These are phyloP conservation scores for Larix sibirica DNA, from an alignment of 83 land plant genomes.

Conservation along the genomic window DNA sequence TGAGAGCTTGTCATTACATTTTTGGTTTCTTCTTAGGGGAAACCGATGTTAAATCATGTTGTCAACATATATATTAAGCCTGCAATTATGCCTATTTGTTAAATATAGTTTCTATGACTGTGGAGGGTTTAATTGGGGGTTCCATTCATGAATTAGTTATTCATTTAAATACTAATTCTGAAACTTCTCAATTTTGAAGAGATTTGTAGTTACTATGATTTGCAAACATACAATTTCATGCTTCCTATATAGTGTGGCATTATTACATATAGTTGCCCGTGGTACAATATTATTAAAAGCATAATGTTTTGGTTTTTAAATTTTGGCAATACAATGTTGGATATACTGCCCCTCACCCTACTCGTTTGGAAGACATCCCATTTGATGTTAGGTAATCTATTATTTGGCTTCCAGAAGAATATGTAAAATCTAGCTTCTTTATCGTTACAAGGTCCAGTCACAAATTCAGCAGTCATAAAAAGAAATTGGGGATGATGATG, in stretches of 20 bases:
- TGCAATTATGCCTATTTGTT: not conserved
- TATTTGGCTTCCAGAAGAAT: constrained; percentile 2
- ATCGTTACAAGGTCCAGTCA: not conserved
- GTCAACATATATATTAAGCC: not conserved
- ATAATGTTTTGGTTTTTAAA: no score
- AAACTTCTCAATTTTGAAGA: no score
- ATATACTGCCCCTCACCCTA: constrained; percentile 69
- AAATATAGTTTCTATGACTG: not conserved
- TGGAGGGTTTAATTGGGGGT: not conserved
- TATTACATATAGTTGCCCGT: not conserved
- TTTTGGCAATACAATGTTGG: constrained; percentile 72
- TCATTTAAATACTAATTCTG: not conserved
- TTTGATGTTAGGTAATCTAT: constrained; percentile 60
- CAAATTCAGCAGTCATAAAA: not conserved
- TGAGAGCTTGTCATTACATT: no score
- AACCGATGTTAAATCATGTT: not conserved
- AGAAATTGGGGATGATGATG: not conserved
- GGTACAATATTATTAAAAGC: not conserved
- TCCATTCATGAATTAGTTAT: not conserved
- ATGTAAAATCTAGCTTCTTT: not conserved
- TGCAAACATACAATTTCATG: no score
- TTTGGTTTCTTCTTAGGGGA: no score
- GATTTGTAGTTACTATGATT: no score
- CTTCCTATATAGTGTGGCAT: no score
- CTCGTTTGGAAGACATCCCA: constrained; percentile 41